Base-by-base conservation (phyloP, 345 rosid species). In the Leavenworthia alabamica region DNA sequence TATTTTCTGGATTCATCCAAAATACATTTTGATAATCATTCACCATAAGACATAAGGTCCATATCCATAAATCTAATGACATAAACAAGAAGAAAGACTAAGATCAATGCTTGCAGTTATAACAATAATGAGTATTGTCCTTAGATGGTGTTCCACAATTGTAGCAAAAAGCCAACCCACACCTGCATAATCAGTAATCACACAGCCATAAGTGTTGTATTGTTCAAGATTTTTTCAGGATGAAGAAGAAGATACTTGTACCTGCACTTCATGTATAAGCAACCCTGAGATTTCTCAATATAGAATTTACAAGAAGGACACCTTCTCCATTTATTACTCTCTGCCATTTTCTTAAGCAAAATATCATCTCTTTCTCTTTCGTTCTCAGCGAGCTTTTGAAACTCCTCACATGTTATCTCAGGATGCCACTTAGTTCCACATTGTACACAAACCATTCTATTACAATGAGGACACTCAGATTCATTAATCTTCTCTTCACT, bases 361-460 rank as follows among this genome's bases (percentile, higher is more conserved):
- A 69, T 62, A 58, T 85, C 83, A 27, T 74, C 79, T 22, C 55
- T 67, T 10, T 46, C 82, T 60, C 81, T 73, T 41, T 82, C 82
- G 27, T 50, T 64, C 28, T 78, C 75, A 1, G 35, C 59, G 70
- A 81, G 41, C 39, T 45, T 73, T 74, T 70, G 79, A 68, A 64
- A 81, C 59, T 75, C 67, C 16, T 42, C 55, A 12, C 88, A 83
- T 1, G 39, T 48, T 2, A 79, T 56, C 60, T 54, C 82, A 1
- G 75, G 6, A 63, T 85, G 88, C 91, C 89, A 85, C 28, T 81
- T 53, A 14, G 74, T 84, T 14, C 43, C 72, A 8, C 88, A 85
- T 23, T 48, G 32, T 0, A 69, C 76, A 33, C 86, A 82, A 35
- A 83, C 79, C 84, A 72, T 15, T 62, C 86, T 70, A 37, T 65